Evolutionary conservation across 345 rosid genomes (phyloP).

Genomic region (Bruguiera sexangula): DNA sequence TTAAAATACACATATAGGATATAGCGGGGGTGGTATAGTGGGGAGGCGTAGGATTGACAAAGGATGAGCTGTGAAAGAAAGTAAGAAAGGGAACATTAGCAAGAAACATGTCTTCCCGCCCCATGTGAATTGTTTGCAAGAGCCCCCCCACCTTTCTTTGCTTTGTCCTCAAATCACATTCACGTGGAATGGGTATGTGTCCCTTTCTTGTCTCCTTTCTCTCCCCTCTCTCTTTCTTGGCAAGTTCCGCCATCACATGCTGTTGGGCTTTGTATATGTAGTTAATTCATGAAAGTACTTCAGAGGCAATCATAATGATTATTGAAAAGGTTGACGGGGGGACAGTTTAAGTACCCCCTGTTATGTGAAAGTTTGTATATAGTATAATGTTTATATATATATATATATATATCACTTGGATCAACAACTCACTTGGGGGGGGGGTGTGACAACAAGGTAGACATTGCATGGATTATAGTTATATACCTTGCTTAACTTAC

Average conservation of each 20-base stretch:
- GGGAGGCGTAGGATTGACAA: conserved; percentile 11
- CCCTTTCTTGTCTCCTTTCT: conserved; percentile 2
- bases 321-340: conserved; percentile 11
- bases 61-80: conserved; percentile 37
- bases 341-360: neutral
- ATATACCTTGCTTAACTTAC: too few species aligned
- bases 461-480: too few species aligned
- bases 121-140: conserved; percentile 37
- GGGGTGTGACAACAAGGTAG: too few species aligned
- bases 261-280: conserved; percentile 15
- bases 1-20: neutral
- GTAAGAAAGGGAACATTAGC: conserved; percentile 7
- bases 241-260: conserved; percentile 27
- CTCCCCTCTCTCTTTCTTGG: neutral
- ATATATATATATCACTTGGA: too few species aligned
- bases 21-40: neutral
- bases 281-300: neutral
- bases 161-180: conserved; percentile 40
- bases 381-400: too few species aligned
- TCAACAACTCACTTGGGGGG: too few species aligned
- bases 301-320: conserved; percentile 27
- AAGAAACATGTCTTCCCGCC: conserved; percentile 26
- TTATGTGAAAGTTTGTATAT: neutral
- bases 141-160: conserved; percentile 23
- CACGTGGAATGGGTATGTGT: conserved; percentile 33